phyloP scores from a whole-genome alignment of 306 rosid genomes.

The Fagus crenata region DNA sequence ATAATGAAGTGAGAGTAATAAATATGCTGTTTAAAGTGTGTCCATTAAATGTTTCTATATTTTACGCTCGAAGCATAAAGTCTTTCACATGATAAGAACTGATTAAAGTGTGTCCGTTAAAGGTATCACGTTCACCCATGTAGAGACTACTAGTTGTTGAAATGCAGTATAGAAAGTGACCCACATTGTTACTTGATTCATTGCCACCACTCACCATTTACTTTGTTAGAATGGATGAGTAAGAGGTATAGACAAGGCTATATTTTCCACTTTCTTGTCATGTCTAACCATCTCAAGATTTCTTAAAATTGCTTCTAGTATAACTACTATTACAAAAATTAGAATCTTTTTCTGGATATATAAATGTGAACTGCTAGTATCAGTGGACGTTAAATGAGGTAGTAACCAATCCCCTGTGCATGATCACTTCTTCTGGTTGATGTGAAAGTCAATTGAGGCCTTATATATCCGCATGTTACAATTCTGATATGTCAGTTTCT shows the following conservation, averaged over 20 bases:
- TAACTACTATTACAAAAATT: background rate
- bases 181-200: background rate
- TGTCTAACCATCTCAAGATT: background rate
- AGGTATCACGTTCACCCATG: background rate
- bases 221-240: background rate
- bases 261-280: background rate
- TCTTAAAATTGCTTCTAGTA: background rate
- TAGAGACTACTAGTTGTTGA: background rate
- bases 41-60: background rate
- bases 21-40: background rate
- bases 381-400: background rate
- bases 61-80: background rate
- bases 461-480: background rate
- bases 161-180: background rate
- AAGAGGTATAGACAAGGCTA: background rate
- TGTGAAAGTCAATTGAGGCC: slow-evolving; percentile 13
- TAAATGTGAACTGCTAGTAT: background rate
- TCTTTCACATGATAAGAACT: background rate
- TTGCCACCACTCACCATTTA: slow-evolving; percentile 2
- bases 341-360: background rate
- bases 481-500: background rate
- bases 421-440: background rate
- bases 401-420: slow-evolving; percentile 1
- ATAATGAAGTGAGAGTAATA: background rate
- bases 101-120: background rate